phyloP scores from a whole-genome alignment of 495 filamentous ascomycete genomes.

The Cladorrhinum samala region DNA sequence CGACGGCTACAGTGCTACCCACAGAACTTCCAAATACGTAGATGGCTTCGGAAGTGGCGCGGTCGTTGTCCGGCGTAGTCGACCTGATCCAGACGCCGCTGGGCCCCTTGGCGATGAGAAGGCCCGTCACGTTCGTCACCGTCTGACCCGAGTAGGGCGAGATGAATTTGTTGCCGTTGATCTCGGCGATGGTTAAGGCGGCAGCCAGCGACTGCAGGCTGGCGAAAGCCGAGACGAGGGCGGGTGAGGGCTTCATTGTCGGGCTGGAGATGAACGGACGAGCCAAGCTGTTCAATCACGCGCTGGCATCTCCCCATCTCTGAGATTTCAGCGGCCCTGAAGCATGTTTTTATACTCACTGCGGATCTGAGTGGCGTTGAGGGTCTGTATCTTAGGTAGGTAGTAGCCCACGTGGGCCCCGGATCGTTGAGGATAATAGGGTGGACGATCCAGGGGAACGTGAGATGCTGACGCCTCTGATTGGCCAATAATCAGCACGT shows the following conservation, averaged over 20 bases:
- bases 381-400: no score
- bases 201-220: constrained; percentile 23
- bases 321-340: no score
- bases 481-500: constrained; percentile 8
- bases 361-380: no score
- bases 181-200: constrained; percentile 51
- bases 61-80: constrained; percentile 40
- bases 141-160: constrained; percentile 47
- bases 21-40: constrained; percentile 48
- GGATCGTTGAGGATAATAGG: background rate
- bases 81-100: constrained; percentile 55
- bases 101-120: constrained; percentile 54
- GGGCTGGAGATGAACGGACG: background rate
- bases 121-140: constrained; percentile 49
- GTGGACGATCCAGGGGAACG: constrained; percentile 9
- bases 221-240: constrained; percentile 14
- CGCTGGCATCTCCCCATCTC: no score
- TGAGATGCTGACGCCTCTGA: constrained; percentile 1
- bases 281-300: background rate
- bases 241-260: constrained; percentile 16
- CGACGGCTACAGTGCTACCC: constrained; percentile 38
- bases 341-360: background rate
- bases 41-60: constrained; percentile 42
- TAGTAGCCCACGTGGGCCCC: background rate
- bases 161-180: constrained; percentile 55